These are phyloP conservation scores for Poa pratensis DNA, from an alignment of 176 grass and related monocot species.

Conservation along the genomic window DNA sequence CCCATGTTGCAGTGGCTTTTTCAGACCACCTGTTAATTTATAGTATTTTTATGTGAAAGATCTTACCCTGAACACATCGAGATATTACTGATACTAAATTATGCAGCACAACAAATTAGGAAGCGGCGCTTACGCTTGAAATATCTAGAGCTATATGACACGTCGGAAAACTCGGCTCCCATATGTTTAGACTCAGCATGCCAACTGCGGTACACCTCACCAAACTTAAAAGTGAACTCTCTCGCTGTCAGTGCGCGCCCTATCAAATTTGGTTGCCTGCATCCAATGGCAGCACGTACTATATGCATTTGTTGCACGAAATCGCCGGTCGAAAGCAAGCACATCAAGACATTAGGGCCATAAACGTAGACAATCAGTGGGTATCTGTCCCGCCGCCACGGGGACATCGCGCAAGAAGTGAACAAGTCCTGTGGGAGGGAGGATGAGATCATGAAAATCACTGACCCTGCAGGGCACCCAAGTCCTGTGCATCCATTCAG, in stretches of 20 bases:
- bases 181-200: slow-evolving; percentile 21
- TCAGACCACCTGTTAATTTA: no score
- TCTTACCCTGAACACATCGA: no score
- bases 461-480: no score
- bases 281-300: slow-evolving; percentile 26
- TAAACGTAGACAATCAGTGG: neutral
- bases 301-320: neutral
- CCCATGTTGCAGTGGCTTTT: neutral
- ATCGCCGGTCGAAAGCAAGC: slow-evolving; percentile 14
- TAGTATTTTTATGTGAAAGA: neutral
- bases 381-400: neutral
- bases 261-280: slow-evolving; percentile 34
- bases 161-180: slow-evolving; percentile 30
- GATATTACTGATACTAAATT: neutral
- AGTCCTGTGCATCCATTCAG: no score
- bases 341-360: neutral
- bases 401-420: neutral
- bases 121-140: neutral
- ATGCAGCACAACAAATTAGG: no score
- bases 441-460: no score
- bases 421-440: neutral
- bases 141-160: slow-evolving; percentile 37
- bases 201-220: slow-evolving; percentile 38
- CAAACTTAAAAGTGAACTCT: slow-evolving; percentile 26
- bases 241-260: slow-evolving; percentile 9